Evolutionary conservation across 1,139 yeast species (phyloP).

Genomic region (Lodderomyces theae): DNA sequence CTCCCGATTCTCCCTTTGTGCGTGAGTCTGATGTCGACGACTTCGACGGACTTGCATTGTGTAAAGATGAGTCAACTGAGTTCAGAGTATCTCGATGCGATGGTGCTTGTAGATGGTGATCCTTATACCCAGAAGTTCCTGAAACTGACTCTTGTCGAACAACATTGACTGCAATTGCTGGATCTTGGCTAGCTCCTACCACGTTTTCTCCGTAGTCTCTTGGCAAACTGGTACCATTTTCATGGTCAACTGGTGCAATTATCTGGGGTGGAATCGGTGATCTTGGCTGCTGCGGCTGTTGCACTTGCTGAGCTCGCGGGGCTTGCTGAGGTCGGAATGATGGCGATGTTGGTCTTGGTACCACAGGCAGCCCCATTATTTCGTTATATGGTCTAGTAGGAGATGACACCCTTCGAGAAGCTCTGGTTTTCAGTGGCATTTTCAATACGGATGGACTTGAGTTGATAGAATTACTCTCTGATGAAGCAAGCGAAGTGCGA

Average conservation of each 20-base stretch:
- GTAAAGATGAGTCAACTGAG: conserved; percentile 3
- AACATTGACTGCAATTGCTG: conserved; percentile 5
- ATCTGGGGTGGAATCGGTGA: background rate
- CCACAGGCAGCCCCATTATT: background rate
- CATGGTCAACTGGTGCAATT: background rate
- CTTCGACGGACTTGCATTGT: background rate
- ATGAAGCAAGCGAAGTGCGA: conserved; percentile 4
- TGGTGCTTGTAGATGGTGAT: background rate
- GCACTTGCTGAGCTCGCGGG: background rate
- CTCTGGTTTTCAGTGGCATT: conserved; percentile 5
- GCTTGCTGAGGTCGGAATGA: background rate
- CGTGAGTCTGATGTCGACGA: background rate
- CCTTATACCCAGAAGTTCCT: background rate
- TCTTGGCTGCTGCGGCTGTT: background rate
- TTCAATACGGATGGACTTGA: conserved; percentile 6
- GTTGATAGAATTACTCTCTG: conserved; percentile 7
- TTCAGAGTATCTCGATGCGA: background rate
- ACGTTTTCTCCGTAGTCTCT: background rate
- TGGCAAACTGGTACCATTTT: background rate
- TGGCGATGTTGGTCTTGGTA: conserved; percentile 6
- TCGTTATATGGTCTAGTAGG: conserved; percentile 1
- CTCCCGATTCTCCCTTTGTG: conserved; percentile 16
- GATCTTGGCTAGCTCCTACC: conserved; percentile 1
- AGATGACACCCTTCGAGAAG: conserved; percentile 1
- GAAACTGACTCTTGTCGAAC: conserved; percentile 2